Conservation (phyloP, 2,329 filamentous ascomycete genomes). For the Leptographium lundbergii region DNA sequence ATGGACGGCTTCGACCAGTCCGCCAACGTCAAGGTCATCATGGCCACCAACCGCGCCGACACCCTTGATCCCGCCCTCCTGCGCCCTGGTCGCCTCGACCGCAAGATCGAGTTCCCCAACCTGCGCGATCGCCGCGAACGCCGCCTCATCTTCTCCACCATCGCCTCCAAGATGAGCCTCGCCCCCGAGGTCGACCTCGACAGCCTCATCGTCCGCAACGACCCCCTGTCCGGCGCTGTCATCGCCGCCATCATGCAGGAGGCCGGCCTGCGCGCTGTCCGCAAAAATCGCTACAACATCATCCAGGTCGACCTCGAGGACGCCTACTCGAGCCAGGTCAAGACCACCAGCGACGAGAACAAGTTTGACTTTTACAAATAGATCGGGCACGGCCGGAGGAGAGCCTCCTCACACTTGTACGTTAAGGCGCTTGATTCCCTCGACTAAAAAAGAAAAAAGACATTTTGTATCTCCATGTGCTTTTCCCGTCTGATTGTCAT, state of each 20-base stretch:
- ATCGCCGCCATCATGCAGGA: constrained; percentile 99
- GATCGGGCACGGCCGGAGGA: background rate
- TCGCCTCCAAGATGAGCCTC: constrained; percentile 92
- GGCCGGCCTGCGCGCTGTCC: constrained; percentile 81
- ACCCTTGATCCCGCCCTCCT: constrained; percentile 91
- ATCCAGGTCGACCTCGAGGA: constrained; percentile 95
- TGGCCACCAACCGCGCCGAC: constrained; percentile 97
- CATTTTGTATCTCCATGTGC: background rate
- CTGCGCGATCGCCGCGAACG: constrained; percentile 88
- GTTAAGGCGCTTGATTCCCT: background rate
- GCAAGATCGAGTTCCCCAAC: constrained; percentile 98
- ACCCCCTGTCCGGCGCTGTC: constrained; percentile 86
- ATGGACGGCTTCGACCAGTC: constrained; percentile 99
- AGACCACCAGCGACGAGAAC: constrained; percentile 53
- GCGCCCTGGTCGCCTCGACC: constrained; percentile 85
- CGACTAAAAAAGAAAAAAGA: background rate
- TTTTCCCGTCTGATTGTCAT: background rate
- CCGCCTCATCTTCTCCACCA: constrained; percentile 93
- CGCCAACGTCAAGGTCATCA: constrained; percentile 98
- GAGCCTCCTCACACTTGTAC: background rate
- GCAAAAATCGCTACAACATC: constrained; percentile 98
- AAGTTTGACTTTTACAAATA: constrained; percentile 93
- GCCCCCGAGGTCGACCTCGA: constrained; percentile 95
- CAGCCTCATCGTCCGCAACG: constrained; percentile 90
- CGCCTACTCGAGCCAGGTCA: constrained; percentile 93